Evolutionary conservation across 495 filamentous ascomycete species (phyloP), one percentile per base, ranked within the genome.

Genomic region (Xylaria scruposa): DNA sequence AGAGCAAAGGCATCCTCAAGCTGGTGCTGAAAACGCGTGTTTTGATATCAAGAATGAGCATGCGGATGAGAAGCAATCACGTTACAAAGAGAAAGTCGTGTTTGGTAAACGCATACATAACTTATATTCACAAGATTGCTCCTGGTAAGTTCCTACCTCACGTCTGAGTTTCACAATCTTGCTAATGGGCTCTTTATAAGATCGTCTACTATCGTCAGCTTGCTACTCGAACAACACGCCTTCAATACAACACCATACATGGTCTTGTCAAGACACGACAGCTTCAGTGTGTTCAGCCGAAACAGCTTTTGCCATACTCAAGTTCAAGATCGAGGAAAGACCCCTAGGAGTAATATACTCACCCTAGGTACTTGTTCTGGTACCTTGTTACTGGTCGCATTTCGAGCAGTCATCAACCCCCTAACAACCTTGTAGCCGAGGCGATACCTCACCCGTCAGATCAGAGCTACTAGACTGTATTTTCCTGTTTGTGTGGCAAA

Each of bases 41-140:
- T 38, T 59, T 17, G 4, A 33, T 26, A 44, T 36, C 71, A 59
- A 74, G 67, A 60, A 72, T 72, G 40, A 72, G 70, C 59, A 70
- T 44, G 56, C 65, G 60, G 72, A 59, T 67, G 76, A 68, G 59
- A 58, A 59, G 67, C 38, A 46, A 59, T 66, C 70, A 65, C 73
- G 67, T 59, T 68, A 68, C 49, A 46, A 70, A 70, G 62, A 72
- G 69, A 51, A 51, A 74, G 53, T 62, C 64, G 72, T 63, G 65
- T 70, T 67, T 70, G 54, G 42, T 63, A 61, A 54, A 67, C 31
- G 53, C 31, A 68, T 47, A 47, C 31, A 62, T 36, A 46, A 46
- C 44, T 31, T 63, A 49, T n/a, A 40, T 53, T 63, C 58, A 51
- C 1, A 51, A 63, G 58, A 51, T 38, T 70, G 40, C 13, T 24